A percentile compares a stretch with the other conserved stretches of the same genome.
Conservation (phyloP, 2,329 filamentous ascomycete genomes). For the Colletotrichum nymphaeae region DNA sequence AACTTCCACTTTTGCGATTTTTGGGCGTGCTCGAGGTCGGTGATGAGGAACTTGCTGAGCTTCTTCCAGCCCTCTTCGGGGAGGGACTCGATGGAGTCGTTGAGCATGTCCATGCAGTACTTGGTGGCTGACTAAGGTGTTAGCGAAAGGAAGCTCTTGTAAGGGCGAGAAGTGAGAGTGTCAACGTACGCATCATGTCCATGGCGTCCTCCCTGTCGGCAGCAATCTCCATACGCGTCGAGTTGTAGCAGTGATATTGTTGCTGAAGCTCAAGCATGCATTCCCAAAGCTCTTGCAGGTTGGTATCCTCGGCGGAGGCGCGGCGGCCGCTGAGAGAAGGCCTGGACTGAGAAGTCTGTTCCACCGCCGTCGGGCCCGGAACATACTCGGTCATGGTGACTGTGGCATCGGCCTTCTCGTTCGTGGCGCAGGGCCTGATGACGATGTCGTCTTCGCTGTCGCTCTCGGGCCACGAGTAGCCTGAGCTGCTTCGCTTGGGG, state of each 20-base stretch:
- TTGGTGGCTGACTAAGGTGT: constrained; percentile 35
- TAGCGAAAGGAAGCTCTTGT: not conserved
- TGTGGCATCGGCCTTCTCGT: constrained; percentile 28
- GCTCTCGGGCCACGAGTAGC: constrained; percentile 32
- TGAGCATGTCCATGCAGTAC: constrained; percentile 40
- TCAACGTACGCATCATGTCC: constrained; percentile 36
- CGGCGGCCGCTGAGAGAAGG: constrained; percentile 28
- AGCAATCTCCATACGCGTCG: constrained; percentile 37
- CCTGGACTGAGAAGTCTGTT: constrained; percentile 1
- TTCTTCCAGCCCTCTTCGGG: constrained; percentile 39
- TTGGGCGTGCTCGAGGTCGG: constrained; percentile 11
- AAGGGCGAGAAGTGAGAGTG: not conserved
- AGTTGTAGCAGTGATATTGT: constrained; percentile 37
- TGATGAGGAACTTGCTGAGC: constrained; percentile 37
- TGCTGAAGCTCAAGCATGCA: constrained; percentile 37
- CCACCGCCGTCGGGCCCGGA: not conserved
- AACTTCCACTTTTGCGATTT: constrained; percentile 38
- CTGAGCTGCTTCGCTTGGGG: constrained; percentile 28
- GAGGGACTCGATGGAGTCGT: constrained; percentile 39
- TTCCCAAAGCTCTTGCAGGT: constrained; percentile 35
- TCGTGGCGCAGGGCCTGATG: constrained; percentile 28
- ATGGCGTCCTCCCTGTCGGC: constrained; percentile 32
- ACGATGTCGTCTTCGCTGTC: constrained; percentile 35
- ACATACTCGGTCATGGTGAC: constrained; percentile 35
- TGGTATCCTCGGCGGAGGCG: constrained; percentile 23